Base-by-base conservation (phyloP, 495 filamentous ascomycete genomes). In the Podospora tetraspora region DNA sequence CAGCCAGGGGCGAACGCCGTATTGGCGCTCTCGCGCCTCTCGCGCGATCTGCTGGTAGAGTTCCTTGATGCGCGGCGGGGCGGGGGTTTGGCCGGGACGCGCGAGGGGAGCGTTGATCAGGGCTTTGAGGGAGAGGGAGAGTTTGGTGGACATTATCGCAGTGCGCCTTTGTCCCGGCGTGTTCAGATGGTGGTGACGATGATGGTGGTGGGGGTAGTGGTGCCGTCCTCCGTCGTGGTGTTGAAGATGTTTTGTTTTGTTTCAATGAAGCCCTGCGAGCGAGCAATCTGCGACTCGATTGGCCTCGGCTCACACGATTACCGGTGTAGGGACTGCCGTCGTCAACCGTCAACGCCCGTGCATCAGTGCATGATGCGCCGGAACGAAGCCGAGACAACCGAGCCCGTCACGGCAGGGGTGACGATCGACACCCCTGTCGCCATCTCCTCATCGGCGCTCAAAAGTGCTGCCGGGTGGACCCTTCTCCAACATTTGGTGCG, bases 51-150 rank as follows among this genome's bases (percentile, higher is more conserved):
- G 79, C 56, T 80, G 77, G 77, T 88, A 92, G 69, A 91, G 78
- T 21, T 86, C 81, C 29, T 77, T 71, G 69, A 91, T 90, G 43
- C 85, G 76, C 7, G 76, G 78, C 21, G 88, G 84, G 1, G 90
- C 90, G 1, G 88, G 87, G 7, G 88, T 81, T 12, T 87, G 89
- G 74, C 86, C 84, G 0, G 91, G 88, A 3, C 85, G 83, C n/a
- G 91, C 87, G 61, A 85, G 82, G 12, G 88, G 81, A 25, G 88
- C 80, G 75, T 88, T 89, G 77, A 94, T 91, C 67, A 93, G 84
- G 43, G 86, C 84, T 76, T 93, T 93, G 63, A 94, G 81, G 63
- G 83, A 75, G 0, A 82, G 78, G 10, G 89, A 90, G 16, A 93
- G 81, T 71, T 88, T 91, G 9, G 90, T 89, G 89, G 92, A 92